Evolutionary conservation across 208 protist species (phyloP).

Genomic region (Phytomonas sp.): DNA sequence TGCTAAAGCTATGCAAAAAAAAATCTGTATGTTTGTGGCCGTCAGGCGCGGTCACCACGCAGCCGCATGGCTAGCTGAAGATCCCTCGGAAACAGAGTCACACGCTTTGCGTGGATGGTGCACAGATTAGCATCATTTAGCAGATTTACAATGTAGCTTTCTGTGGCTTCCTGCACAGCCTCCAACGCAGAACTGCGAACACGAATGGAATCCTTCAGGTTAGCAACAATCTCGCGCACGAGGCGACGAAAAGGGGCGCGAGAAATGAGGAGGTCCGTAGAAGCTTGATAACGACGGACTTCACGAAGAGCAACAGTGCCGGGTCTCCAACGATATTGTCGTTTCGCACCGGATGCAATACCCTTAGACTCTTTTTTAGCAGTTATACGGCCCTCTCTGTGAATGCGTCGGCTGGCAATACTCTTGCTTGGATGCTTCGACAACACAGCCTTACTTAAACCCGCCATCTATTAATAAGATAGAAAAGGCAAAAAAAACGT

Average conservation of each 20-base stretch:
- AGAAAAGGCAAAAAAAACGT: conserved; percentile 3
- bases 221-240: conserved; percentile 97
- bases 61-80: conserved; percentile 97
- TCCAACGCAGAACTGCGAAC: conserved; percentile 63
- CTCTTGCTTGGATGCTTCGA: conserved; percentile 71
- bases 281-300: conserved; percentile 98
- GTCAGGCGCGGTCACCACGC: conserved; percentile 84
- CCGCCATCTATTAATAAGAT: conserved; percentile 25
- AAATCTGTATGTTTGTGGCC: background rate
- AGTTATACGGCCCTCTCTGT: conserved; percentile 56
- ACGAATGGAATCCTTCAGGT: conserved; percentile 86
- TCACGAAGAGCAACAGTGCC: conserved; percentile 99
- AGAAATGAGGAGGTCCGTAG: conserved; percentile 97
- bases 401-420: conserved; percentile 59
- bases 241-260: conserved; percentile 99
- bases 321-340: conserved; percentile 96
- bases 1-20: conserved; percentile 10
- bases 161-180: conserved; percentile 96
- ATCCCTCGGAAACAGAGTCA: conserved; percentile 99
- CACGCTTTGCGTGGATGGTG: conserved; percentile 98
- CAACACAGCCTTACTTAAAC: conserved; percentile 40
- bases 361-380: conserved; percentile 49
- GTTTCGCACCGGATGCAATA: conserved; percentile 83
- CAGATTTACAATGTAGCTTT: conserved; percentile 91
- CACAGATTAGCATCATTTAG: conserved; percentile 95